Evolutionary conservation across 2,329 filamentous ascomycete genomes (phyloP).

Genomic region (Fusarium sp.): DNA sequence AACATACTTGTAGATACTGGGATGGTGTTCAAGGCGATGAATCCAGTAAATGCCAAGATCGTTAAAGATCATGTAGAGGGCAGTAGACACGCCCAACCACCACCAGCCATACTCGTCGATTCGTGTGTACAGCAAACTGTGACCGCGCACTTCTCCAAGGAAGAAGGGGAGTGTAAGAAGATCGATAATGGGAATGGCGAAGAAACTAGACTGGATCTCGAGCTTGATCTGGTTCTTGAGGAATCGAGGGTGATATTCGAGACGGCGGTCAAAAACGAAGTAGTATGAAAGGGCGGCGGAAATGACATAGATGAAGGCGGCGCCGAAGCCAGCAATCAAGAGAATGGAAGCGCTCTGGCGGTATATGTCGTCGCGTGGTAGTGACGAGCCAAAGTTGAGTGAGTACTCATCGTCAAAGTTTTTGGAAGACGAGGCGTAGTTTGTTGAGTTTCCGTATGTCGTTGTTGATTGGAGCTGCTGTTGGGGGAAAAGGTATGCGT

Average conservation of each 20-base stretch:
- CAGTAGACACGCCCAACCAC: constrained; percentile 54
- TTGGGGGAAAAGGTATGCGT: constrained; percentile 53
- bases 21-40: constrained; percentile 59
- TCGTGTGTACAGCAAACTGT: constrained; percentile 56
- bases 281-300: constrained; percentile 78
- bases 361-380: constrained; percentile 56
- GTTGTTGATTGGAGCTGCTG: constrained; percentile 20
- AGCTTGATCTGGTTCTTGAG: constrained; percentile 60
- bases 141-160: constrained; percentile 60
- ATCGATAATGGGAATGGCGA: constrained; percentile 58
- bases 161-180: constrained; percentile 60
- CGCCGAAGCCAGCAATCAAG: constrained; percentile 54
- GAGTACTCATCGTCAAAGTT: constrained; percentile 32
- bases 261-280: constrained; percentile 67
- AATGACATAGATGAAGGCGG: constrained; percentile 67
- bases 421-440: constrained; percentile 20
- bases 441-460: constrained; percentile 28
- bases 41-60: constrained; percentile 62
- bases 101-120: constrained; percentile 54
- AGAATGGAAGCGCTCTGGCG: constrained; percentile 55
- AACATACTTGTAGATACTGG: constrained; percentile 59
- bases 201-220: constrained; percentile 58
- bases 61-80: constrained; percentile 60
- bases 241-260: constrained; percentile 61
- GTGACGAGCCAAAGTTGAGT: constrained; percentile 46